Evolutionary conservation across 2,329 filamentous ascomycete genomes (phyloP), one percentile per base, ranked within the genome.

Genomic region (Madurella fahalii): DNA sequence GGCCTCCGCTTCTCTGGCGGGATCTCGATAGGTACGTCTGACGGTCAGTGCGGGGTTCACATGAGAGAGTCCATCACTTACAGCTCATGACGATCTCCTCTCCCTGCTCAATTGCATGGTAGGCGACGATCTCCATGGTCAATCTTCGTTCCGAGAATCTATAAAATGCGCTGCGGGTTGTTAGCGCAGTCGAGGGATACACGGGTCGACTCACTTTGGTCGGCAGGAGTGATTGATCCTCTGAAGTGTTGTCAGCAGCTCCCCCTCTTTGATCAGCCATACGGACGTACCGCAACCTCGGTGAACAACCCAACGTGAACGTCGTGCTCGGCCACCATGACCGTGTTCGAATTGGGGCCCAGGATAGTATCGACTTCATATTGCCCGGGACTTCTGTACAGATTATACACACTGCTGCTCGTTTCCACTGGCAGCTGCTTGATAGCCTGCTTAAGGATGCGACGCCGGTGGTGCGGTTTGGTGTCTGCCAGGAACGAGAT

Each of bases 21-120:
- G 2, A 57, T 59, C 17, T 52, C 54, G 13, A 65, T 52, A 11
- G 65, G 61, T 5, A 61, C 58, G 25, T 67, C 65, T 67, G 37
- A 2, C n/a, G 15, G 9, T 18, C 2, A 47, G 51, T 52, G 18
- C 49, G 51, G 25, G 18, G 40, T 9, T 15, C 37, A 8, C 11
- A 39, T 17, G 7, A 15, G 42, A 17, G 39, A 9, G 9, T n/a
- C 5, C 3, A 18, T 9, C 15, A 51, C 65, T 18, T 56, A 66
- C 67, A 68, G 59, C 61, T 68, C 47, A 69, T 62, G 9, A 56
- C 41, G 25, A 69, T 64, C 48, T 69, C 67, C 13, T 68, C 63
- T 2, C 66, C 67, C 1, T 59, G 52, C 43, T 64, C 51, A 16
- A 69, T 67, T 12, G 61, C 58, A 1, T 56, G 61, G 20, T 63